phyloP scores from a whole-genome alignment of 306 rosid genomes.

The Cyamopsis tetragonoloba region DNA sequence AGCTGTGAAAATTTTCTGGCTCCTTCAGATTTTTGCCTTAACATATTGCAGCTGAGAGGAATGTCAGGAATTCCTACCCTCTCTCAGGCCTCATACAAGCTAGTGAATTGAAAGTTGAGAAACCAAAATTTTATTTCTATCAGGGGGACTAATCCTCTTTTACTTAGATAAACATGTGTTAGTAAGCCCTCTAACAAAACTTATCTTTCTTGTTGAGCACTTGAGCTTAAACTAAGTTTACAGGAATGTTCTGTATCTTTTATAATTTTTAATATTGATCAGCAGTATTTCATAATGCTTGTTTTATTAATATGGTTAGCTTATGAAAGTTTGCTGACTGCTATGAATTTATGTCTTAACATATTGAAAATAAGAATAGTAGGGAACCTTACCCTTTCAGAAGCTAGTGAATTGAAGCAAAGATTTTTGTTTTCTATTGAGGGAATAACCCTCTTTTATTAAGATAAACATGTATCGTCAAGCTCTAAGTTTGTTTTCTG shows the following conservation, averaged over 20 bases:
- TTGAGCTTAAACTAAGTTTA: no score
- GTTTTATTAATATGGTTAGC: not conserved
- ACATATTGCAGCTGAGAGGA: not conserved
- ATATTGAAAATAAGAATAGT: not conserved
- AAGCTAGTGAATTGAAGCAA: not conserved
- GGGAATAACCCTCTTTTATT: not conserved
- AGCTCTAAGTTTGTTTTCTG: not conserved
- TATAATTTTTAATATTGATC: not conserved
- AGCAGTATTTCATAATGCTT: not conserved
- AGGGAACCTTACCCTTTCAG: not conserved
- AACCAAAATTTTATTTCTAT: no score
- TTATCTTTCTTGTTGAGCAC: no score
- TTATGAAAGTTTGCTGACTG: not conserved
- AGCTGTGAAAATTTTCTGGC: not conserved
- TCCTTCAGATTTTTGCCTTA: not conserved
- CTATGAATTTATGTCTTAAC: not conserved
- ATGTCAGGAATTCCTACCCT: not conserved
- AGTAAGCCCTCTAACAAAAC: no score
- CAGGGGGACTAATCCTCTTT: no score
- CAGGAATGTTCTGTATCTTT: not conserved
- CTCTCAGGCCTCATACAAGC: not conserved
- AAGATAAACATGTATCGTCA: not conserved
- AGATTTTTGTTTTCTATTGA: not conserved
- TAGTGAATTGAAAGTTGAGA: not conserved
- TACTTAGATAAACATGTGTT: no score